Conservation (phyloP, 305 asterid species). For the Striga hermonthica region DNA sequence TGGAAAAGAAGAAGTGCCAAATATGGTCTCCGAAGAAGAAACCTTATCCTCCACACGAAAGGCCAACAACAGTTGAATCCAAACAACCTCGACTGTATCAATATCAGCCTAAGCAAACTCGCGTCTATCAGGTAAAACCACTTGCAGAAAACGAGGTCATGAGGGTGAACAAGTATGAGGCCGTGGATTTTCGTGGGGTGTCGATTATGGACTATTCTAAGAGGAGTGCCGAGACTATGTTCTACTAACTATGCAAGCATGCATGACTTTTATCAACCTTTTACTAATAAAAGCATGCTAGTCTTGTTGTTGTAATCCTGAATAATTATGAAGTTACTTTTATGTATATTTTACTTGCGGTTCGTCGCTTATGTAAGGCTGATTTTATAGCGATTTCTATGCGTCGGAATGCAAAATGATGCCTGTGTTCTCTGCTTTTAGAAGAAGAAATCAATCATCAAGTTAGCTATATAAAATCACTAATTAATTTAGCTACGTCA, state of each 20-base stretch:
- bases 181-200: constrained; percentile 28
- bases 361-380: too few species aligned
- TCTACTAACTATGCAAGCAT: constrained; percentile 11
- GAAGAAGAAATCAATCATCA: too few species aligned
- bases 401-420: too few species aligned
- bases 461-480: too few species aligned
- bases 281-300: constrained; percentile 13
- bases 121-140: constrained; percentile 30
- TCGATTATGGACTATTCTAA: constrained; percentile 30
- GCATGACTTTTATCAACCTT: constrained; percentile 20
- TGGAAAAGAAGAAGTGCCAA: constrained; percentile 23
- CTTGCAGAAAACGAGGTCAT: constrained; percentile 6
- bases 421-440: too few species aligned
- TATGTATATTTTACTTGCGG: too few species aligned
- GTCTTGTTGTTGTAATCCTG: not conserved
- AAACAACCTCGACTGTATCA: constrained; percentile 27
- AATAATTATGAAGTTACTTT: too few species aligned
- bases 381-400: too few species aligned
- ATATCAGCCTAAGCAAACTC: constrained; percentile 36
- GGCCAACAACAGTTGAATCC: not conserved
- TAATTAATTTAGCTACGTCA: too few species aligned
- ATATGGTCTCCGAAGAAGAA: constrained; percentile 20
- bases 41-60: constrained; percentile 14
- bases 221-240: constrained; percentile 33
- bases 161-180: constrained; percentile 26